Percentiles rank a stretch among this genome's conserved stretches.
Evolutionary conservation across 768 basidiomycete genomes (phyloP).

Genomic region (Gloeopeniophorella convolvens): DNA sequence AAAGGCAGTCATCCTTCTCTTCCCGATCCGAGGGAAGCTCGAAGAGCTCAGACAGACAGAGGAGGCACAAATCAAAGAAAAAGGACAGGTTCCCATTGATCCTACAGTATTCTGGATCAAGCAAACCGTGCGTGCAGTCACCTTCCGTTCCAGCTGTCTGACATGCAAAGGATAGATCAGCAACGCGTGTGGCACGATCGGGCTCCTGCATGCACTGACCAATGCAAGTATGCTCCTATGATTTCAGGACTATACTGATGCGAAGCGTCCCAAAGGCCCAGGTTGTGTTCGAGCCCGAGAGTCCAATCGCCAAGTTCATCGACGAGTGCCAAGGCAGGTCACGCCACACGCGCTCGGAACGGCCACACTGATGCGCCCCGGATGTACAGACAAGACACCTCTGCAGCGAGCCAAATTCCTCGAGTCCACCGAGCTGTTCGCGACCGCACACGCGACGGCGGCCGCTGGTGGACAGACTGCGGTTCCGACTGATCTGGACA

Average conservation of each 20-base stretch:
- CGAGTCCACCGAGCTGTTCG: conserved; percentile 70
- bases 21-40: conserved; percentile 56
- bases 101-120: conserved; percentile 79
- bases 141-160: too few relatives aligned
- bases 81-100: conserved; percentile 45
- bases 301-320: conserved; percentile 62
- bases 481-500: conserved; percentile 55
- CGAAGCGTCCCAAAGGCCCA: conserved; percentile 40
- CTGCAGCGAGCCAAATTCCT: conserved; percentile 70
- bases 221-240: conserved; percentile 48
- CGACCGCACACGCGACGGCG: conserved; percentile 65
- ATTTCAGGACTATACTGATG: conserved; percentile 8
- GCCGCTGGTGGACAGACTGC: conserved; percentile 65
- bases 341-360: neutral
- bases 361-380: too few relatives aligned
- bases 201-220: conserved; percentile 42
- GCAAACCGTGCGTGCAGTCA: conserved; percentile 58
- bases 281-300: conserved; percentile 47
- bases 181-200: conserved; percentile 30
- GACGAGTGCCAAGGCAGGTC: conserved; percentile 49
- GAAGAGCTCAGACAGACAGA: conserved; percentile 50
- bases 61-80: conserved; percentile 45
- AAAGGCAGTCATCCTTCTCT: conserved; percentile 80
- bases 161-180: conserved; percentile 26
- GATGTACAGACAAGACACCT: conserved; percentile 59